Conservation (phyloP, 225 moss, liverwort and hornwort genomes). For the Takakia lepidozioides region DNA sequence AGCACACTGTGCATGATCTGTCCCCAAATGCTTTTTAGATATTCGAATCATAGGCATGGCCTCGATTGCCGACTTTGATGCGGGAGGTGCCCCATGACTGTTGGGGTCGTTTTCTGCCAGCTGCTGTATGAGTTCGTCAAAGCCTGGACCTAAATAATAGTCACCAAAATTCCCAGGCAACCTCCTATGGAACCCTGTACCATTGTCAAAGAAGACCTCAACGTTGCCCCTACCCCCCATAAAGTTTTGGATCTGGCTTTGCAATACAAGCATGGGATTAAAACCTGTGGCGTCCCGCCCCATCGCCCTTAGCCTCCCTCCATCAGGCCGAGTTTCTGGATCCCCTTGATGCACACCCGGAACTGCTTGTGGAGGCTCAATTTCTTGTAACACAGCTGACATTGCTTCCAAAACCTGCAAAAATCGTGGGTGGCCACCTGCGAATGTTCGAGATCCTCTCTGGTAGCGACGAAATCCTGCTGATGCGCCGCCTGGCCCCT, state of each 20-base stretch:
- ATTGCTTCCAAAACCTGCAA: slow-evolving; percentile 84
- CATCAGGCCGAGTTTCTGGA: slow-evolving; percentile 24
- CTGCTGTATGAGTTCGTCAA: slow-evolving; percentile 98
- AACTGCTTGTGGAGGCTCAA: slow-evolving; percentile 44
- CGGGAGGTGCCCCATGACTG: slow-evolving; percentile 80
- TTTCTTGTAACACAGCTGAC: slow-evolving; percentile 89
- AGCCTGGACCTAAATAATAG: slow-evolving; percentile 89
- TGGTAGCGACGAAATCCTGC: slow-evolving; percentile 65
- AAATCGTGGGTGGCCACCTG: slow-evolving; percentile 58
- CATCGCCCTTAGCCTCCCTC: slow-evolving; percentile 11
- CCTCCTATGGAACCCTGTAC: slow-evolving; percentile 67
- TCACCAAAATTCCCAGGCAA: slow-evolving; percentile 94
- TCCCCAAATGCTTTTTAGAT: slow-evolving; percentile 69
- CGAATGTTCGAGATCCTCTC: slow-evolving; percentile 23
- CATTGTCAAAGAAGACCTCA: slow-evolving; percentile 95
- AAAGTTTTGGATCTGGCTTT: slow-evolving; percentile 91
- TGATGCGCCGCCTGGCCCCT: slow-evolving; percentile 41
- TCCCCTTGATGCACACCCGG: slow-evolving; percentile 49
- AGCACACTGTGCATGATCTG: slow-evolving; percentile 93
- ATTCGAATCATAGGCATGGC: slow-evolving; percentile 92
- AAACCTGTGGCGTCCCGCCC: too few species aligned
- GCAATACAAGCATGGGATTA: slow-evolving; percentile 50
- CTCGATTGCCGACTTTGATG: slow-evolving; percentile 78
- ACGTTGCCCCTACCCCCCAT: slow-evolving; percentile 82
- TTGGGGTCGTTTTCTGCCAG: slow-evolving; percentile 94